A percentile compares a stretch with the other conserved stretches of the same genome.
Conservation (phyloP, 148 eudicot species). For the Fallopia convolvulus region DNA sequence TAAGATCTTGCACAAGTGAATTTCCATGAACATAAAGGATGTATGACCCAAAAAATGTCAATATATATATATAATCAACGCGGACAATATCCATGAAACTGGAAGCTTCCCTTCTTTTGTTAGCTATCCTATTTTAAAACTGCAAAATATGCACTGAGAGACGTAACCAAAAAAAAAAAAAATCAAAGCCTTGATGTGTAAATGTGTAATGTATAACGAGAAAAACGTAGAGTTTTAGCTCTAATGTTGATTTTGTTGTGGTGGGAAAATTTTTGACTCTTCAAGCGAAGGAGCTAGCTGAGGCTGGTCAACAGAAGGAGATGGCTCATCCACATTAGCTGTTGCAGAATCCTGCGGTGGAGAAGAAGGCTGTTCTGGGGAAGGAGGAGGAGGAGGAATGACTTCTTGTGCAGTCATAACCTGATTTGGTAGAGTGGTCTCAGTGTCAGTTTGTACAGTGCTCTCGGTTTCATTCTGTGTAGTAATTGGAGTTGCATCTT, state of each 20-base stretch:
- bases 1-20: too few species aligned
- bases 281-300: neutral
- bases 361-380: neutral
- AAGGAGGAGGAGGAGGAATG: neutral
- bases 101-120: too few species aligned
- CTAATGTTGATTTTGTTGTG: neutral
- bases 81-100: too few species aligned
- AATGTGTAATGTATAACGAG: neutral
- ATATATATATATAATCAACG: too few species aligned
- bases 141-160: neutral
- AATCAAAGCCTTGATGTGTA: neutral
- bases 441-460: neutral
- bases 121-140: too few species aligned
- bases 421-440: neutral
- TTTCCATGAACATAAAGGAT: too few species aligned
- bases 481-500: too few species aligned
- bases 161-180: neutral
- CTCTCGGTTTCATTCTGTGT: too few species aligned
- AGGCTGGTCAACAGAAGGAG: neutral
- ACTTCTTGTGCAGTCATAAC: neutral
- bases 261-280: neutral
- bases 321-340: neutral
- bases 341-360: neutral
- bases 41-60: too few species aligned
- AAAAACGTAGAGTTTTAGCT: neutral